phyloP scores from a whole-genome alignment of 306 rosid species.

The Vicia faba region DNA sequence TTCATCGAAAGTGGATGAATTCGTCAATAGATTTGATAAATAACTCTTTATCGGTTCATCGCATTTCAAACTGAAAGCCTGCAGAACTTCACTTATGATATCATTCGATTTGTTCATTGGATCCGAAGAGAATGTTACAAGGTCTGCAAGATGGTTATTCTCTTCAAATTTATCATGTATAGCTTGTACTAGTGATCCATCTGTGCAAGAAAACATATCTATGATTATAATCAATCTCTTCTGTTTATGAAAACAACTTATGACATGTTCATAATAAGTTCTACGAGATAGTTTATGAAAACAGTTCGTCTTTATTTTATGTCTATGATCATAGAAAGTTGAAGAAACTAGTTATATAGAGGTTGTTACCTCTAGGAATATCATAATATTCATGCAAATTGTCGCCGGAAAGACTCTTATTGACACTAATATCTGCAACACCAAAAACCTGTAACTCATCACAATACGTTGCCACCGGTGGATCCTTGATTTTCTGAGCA shows the following conservation, averaged over 20 bases:
- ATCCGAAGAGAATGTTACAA: conserved; percentile 29
- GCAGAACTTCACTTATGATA: conserved; percentile 48
- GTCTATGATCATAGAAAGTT: conserved; percentile 27
- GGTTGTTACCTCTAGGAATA: conserved; percentile 48
- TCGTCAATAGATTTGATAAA: conserved; percentile 43
- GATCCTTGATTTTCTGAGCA: neutral
- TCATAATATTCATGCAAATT: conserved; percentile 35
- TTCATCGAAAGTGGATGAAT: conserved; percentile 49
- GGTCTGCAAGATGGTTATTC: conserved; percentile 37
- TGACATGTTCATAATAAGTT: no score
- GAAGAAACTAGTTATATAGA: conserved; percentile 8
- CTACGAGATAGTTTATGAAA: no score
- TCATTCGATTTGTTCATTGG: conserved; percentile 33
- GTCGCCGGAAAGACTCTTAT: conserved; percentile 16
- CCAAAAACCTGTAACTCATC: conserved; percentile 20
- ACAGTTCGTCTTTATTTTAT: neutral
- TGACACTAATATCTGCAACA: conserved; percentile 33
- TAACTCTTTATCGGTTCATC: conserved; percentile 47
- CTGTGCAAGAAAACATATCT: neutral
- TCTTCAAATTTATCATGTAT: conserved; percentile 30
- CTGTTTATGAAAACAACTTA: neutral
- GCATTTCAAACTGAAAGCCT: conserved; percentile 52
- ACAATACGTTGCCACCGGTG: neutral
- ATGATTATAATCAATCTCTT: neutral
- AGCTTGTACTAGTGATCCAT: neutral